These are phyloP conservation scores for Aspergillus quadricinctus DNA, from an alignment of 2,329 filamentous ascomycete genomes.

Conservation along the genomic window DNA sequence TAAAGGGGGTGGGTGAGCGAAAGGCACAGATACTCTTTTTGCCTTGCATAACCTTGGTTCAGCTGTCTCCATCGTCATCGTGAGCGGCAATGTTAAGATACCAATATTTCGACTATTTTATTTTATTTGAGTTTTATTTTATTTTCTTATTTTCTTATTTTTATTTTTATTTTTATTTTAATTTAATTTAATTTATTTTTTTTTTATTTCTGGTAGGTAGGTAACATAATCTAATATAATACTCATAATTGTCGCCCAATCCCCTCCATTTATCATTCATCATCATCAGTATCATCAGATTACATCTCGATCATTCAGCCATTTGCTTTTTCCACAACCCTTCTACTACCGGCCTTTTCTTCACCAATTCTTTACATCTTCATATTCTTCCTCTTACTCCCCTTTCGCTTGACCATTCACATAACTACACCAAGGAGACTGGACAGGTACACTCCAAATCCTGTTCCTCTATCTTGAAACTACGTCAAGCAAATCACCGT, in stretches of 20 bases:
- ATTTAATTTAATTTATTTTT: conserved; percentile 5
- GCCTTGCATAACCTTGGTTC: conserved; percentile 28
- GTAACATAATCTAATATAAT: neutral
- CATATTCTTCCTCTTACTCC: neutral
- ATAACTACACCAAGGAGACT: neutral
- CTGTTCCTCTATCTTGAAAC: neutral
- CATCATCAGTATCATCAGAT: conserved; percentile 5
- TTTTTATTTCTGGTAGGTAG: conserved; percentile 7
- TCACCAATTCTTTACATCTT: neutral
- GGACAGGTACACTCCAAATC: neutral
- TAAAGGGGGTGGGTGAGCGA: too few species aligned
- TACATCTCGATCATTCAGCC: neutral
- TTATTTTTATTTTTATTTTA: too few species aligned
- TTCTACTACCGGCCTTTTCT: conserved; percentile 3
- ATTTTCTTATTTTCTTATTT: neutral
- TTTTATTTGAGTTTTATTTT: neutral
- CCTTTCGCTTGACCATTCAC: neutral
- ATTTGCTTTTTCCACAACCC: conserved; percentile 2
- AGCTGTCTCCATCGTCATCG: conserved; percentile 24
- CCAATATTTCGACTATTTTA: neutral
- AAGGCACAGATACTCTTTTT: too few species aligned
- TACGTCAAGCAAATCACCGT: neutral
- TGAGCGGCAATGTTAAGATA: conserved; percentile 21
- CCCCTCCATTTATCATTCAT: conserved; percentile 3
- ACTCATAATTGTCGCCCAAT: conserved; percentile 14